A percentile compares a stretch with the other conserved stretches of the same genome.
These are phyloP conservation scores for Chionographis japonica DNA, from an alignment of 106 monocot species.

Conservation along the genomic window DNA sequence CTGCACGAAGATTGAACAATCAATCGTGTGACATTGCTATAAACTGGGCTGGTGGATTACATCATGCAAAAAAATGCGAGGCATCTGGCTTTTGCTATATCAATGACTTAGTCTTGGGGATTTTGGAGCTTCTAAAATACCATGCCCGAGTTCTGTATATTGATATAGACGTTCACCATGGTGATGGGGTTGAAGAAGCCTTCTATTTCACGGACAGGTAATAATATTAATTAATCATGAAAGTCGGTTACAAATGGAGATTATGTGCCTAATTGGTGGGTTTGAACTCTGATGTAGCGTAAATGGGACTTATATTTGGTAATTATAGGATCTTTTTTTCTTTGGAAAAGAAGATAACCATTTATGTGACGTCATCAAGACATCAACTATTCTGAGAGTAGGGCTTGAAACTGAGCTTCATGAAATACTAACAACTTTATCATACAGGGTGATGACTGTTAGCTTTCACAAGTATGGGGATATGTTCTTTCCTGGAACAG, in stretches of 20 bases:
- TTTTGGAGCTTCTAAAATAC: conserved; percentile 94
- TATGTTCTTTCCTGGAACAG: conserved; percentile 94
- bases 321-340: neutral
- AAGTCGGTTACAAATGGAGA: neutral
- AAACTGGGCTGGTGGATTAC: conserved; percentile 97
- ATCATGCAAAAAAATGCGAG: conserved; percentile 94
- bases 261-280: neutral
- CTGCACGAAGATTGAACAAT: conserved; percentile 86
- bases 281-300: neutral
- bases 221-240: conserved; percentile 1
- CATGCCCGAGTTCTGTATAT: conserved; percentile 94
- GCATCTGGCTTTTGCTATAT: conserved; percentile 99
- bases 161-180: conserved; percentile 99
- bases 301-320: too few species aligned
- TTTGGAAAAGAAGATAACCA: neutral
- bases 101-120: conserved; percentile 93
- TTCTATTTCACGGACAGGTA: conserved; percentile 98
- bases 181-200: conserved; percentile 99
- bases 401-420: neutral
- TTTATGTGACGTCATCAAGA: neutral
- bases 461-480: conserved; percentile 98
- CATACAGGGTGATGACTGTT: conserved; percentile 93
- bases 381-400: neutral
- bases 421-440: neutral
- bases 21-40: conserved; percentile 88